These are phyloP conservation scores for Kokia cookei DNA, from an alignment of 441 rosid species.

Conservation along the genomic window DNA sequence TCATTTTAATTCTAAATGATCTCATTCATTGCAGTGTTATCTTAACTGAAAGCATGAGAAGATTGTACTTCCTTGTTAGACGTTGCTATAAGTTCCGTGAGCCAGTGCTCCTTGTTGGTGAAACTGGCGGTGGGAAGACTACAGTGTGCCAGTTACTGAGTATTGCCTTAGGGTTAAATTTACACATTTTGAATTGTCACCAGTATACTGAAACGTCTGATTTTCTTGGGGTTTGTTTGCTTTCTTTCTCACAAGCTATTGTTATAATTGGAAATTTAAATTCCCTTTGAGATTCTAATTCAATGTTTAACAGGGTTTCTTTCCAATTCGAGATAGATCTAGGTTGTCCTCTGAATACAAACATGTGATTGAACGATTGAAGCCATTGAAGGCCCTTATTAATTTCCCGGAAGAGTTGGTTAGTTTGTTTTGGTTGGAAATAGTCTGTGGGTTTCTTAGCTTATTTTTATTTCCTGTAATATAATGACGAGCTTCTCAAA, in stretches of 20 bases:
- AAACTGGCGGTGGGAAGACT: conserved; percentile 99
- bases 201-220: conserved; percentile 98
- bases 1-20: conserved; percentile 13
- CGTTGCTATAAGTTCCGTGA: conserved; percentile 83
- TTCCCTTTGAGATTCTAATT: conserved; percentile 8
- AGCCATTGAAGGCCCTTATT: conserved; percentile 45
- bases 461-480: conserved; percentile 6
- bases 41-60: conserved; percentile 85
- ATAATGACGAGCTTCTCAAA: background rate
- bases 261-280: background rate
- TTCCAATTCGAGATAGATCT: conserved; percentile 94
- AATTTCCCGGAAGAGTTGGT: conserved; percentile 40
- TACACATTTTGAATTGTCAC: conserved; percentile 96
- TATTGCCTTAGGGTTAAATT: conserved; percentile 40
- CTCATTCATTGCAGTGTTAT: conserved; percentile 46
- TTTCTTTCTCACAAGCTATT: conserved; percentile 3
- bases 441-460: background rate
- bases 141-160: conserved; percentile 90
- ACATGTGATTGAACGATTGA: conserved; percentile 48
- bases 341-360: conserved; percentile 55
- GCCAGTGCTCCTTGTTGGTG: conserved; percentile 99
- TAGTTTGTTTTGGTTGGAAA: conserved; percentile 19
- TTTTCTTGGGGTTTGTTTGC: conserved; percentile 84
- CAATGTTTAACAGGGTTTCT: conserved; percentile 69
- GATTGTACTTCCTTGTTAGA: conserved; percentile 75